Conservation (phyloP, 139 green algal species). For the Chlorella sorokiniana region DNA sequence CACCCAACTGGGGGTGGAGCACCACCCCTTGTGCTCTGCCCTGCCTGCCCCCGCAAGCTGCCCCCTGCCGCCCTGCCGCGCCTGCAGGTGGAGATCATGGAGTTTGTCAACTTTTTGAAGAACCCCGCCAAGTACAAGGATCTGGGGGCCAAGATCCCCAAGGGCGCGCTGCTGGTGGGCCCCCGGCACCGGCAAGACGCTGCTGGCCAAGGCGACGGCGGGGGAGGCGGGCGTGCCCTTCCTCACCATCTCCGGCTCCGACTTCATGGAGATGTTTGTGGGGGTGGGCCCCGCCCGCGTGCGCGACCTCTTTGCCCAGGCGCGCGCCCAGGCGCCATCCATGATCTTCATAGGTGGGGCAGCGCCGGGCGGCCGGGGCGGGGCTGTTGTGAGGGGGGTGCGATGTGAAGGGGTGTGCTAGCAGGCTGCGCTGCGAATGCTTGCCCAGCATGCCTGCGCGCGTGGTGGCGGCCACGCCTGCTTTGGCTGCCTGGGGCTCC, state of each 20-base stretch:
- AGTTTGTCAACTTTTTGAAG: conserved; percentile 98
- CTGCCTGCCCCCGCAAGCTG: no score
- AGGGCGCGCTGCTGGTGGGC: conserved; percentile 88
- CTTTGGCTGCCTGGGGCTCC: neutral
- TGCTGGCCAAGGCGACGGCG: conserved; percentile 96
- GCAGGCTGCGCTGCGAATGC: neutral
- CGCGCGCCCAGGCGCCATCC: conserved; percentile 79
- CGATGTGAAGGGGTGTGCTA: neutral
- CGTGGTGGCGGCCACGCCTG: neutral
- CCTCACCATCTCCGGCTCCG: conserved; percentile 74
- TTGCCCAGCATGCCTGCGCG: neutral
- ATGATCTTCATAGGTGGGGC: conserved; percentile 96
- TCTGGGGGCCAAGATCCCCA: conserved; percentile 91
- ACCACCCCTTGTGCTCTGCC: neutral
- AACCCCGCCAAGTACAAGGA: conserved; percentile 80
- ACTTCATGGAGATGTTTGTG: conserved; percentile 93
- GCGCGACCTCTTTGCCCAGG: conserved; percentile 94
- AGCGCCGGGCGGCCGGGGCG: neutral
- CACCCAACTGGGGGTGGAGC: neutral
- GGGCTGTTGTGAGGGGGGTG: neutral
- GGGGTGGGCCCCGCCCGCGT: conserved; percentile 92
- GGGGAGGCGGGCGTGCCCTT: conserved; percentile 96
- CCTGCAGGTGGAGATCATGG: conserved; percentile 84
- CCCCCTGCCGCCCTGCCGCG: neutral
- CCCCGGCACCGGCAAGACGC: conserved; percentile 95